Conservation (phyloP, 768 basidiomycete genomes). For the Hydnomerulius pinastri region DNA sequence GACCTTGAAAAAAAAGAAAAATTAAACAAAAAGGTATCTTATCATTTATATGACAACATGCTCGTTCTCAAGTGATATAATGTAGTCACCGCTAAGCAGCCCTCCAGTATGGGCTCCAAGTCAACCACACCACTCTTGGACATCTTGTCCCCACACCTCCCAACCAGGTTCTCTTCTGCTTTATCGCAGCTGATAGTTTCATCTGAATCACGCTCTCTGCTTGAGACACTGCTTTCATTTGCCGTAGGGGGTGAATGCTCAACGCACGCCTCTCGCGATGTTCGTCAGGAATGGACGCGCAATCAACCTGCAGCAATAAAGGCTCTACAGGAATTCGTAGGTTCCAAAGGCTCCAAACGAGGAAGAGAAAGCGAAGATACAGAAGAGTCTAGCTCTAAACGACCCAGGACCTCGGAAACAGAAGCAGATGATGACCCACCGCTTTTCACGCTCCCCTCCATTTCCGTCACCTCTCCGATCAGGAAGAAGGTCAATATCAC, state of each 20-base stretch:
- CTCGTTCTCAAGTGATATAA: no score
- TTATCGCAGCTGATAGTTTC: conserved; percentile 11
- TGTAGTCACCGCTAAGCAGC: no score
- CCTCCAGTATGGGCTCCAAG: conserved; percentile 13
- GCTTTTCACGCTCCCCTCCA: conserved; percentile 58
- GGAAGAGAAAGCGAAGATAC: conserved; percentile 17
- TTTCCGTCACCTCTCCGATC: conserved; percentile 72
- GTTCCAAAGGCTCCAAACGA: conserved; percentile 21
- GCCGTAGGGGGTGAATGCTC: conserved; percentile 30
- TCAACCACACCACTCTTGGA: conserved; percentile 28
- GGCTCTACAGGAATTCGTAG: conserved; percentile 19
- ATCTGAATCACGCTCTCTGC: background rate
- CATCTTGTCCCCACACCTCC: conserved; percentile 20
- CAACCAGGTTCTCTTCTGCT: conserved; percentile 7
- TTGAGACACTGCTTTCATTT: conserved; percentile 33
- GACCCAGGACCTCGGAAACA: conserved; percentile 19
- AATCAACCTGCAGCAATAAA: conserved; percentile 22
- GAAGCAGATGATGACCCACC: conserved; percentile 44
- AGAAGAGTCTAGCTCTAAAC: conserved; percentile 14
- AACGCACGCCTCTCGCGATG: conserved; percentile 6
- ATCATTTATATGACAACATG: background rate
- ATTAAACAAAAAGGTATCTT: background rate
- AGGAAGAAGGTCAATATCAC: conserved; percentile 76
- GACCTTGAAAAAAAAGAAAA: background rate
- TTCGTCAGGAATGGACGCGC: conserved; percentile 24